A percentile compares a stretch with the other conserved stretches of the same genome.
These are phyloP conservation scores for Sporothrix pseudoabietina DNA, from an alignment of 2,329 filamentous ascomycete species.

Conservation along the genomic window DNA sequence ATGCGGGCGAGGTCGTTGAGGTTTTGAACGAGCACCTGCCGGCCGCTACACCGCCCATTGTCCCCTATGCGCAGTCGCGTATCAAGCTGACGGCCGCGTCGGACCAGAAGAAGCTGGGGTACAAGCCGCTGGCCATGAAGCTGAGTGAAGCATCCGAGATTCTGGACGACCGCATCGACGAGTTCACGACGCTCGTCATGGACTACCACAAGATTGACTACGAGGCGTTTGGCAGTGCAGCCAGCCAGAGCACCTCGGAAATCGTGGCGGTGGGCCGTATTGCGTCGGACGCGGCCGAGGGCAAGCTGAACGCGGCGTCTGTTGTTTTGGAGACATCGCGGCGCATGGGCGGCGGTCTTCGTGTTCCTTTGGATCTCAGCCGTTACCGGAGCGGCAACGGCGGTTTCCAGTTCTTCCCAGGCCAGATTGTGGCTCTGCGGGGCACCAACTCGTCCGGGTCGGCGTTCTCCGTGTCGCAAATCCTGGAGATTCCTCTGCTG, in stretches of 20 bases:
- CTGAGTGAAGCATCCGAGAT: slow-evolving; percentile 89
- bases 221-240: slow-evolving; percentile 81
- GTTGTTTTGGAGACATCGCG: slow-evolving; percentile 87
- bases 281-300: slow-evolving; percentile 82
- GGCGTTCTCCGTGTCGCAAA: slow-evolving; percentile 77
- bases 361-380: slow-evolving; percentile 77
- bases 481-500: slow-evolving; percentile 74
- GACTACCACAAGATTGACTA: slow-evolving; percentile 76
- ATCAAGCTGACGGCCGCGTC: slow-evolving; percentile 84
- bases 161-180: slow-evolving; percentile 92
- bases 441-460: slow-evolving; percentile 86
- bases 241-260: slow-evolving; percentile 79
- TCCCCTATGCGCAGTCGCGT: slow-evolving; percentile 72
- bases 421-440: slow-evolving; percentile 84
- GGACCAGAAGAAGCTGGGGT: slow-evolving; percentile 86
- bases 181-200: slow-evolving; percentile 74
- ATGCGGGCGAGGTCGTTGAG: slow-evolving; percentile 80
- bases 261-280: slow-evolving; percentile 90
- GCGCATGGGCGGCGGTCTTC: slow-evolving; percentile 76
- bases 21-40: slow-evolving; percentile 76
- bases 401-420: slow-evolving; percentile 84
- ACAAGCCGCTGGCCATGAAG: slow-evolving; percentile 94
- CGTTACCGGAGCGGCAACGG: slow-evolving; percentile 50
- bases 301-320: slow-evolving; percentile 81
- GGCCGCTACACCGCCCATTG: slow-evolving; percentile 67